Percentiles rank a stretch among this genome's conserved stretches.
Conservation (phyloP, 176 grass and related monocot genomes). For the Tillandsia fasciculata region DNA sequence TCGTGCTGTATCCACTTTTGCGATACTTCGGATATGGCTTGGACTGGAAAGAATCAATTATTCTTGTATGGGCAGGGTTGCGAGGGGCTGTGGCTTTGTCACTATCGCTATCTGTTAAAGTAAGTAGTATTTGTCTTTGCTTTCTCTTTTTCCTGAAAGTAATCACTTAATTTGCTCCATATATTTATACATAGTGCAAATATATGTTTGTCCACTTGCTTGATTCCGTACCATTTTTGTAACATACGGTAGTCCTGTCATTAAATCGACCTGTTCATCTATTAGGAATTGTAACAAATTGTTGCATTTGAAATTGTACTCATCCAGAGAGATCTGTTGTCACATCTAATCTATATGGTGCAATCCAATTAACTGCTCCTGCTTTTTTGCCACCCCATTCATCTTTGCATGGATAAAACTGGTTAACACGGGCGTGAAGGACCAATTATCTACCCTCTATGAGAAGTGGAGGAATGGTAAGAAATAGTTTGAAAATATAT, state of each 20-base stretch:
- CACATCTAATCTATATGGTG: neutral
- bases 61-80: constrained; percentile 82
- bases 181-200: neutral
- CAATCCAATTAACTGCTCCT: neutral
- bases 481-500: no score
- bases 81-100: constrained; percentile 82
- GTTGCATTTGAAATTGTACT: neutral
- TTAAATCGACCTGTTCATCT: no score
- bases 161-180: neutral
- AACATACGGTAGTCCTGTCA: no score
- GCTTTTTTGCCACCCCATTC: no score
- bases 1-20: constrained; percentile 61
- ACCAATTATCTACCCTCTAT: neutral
- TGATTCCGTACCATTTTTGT: no score
- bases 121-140: constrained; percentile 28
- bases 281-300: no score
- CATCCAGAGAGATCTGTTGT: neutral
- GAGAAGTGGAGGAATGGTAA: no score
- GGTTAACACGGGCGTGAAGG: no score
- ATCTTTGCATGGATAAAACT: no score
- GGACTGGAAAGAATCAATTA: constrained; percentile 62
- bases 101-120: constrained; percentile 74
- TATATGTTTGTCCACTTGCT: neutral
- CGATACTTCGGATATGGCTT: constrained; percentile 79
- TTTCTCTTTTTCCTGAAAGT: constrained; percentile 2